Evolutionary conservation across 2,329 filamentous ascomycete species (phyloP).

Genomic region (Colletotrichum caudatum): DNA sequence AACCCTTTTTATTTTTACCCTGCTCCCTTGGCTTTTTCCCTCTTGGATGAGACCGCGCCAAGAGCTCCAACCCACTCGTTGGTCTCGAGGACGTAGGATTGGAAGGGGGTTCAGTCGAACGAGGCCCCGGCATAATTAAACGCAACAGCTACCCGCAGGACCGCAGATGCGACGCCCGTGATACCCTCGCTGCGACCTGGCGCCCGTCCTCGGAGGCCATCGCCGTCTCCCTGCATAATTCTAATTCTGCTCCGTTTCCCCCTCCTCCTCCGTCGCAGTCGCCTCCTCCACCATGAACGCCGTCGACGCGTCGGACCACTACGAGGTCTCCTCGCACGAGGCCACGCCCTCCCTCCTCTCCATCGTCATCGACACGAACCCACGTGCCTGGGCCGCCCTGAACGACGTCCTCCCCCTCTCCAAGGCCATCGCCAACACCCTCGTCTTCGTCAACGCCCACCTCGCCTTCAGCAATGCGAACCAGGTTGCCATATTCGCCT

Average conservation of each 20-base stretch:
- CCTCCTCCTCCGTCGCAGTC: neutral
- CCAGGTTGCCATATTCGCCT: conserved; percentile 90
- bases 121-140: neutral
- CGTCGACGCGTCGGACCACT: conserved; percentile 71
- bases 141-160: neutral
- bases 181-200: conserved; percentile 34
- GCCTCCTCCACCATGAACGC: conserved; percentile 61
- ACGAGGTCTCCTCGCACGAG: conserved; percentile 64
- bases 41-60: conserved; percentile 30
- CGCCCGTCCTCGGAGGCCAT: conserved; percentile 34
- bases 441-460: conserved; percentile 97
- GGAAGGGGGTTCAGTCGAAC: conserved; percentile 10
- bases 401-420: conserved; percentile 81
- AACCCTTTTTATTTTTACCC: neutral
- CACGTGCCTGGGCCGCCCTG: conserved; percentile 89
- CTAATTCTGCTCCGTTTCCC: neutral
- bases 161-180: conserved; percentile 32
- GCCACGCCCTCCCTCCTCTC: conserved; percentile 85
- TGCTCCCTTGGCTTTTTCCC: neutral
- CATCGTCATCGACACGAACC: conserved; percentile 95
- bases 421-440: conserved; percentile 85
- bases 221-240: conserved; percentile 17
- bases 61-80: conserved; percentile 8
- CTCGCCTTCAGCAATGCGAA: conserved; percentile 94
- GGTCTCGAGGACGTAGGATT: conserved; percentile 25